Conservation (phyloP, 345 rosid species). For the Cardamine occulta region DNA sequence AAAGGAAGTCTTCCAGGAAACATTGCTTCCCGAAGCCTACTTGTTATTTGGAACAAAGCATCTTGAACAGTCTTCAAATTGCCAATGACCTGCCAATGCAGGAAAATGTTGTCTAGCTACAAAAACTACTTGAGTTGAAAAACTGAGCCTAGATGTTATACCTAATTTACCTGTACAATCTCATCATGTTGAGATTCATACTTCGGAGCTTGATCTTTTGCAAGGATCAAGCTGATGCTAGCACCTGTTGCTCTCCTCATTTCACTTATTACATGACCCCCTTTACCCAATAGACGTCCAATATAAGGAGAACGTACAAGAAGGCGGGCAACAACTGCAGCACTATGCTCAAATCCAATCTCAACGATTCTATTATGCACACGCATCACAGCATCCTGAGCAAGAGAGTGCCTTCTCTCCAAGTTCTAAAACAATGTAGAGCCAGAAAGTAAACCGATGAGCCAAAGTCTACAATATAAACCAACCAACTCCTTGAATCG, state of each 20-base stretch:
- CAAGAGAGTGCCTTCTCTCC: constrained; percentile 70
- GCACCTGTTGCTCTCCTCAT: constrained; percentile 82
- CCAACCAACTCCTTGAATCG: not conserved
- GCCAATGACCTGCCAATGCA: constrained; percentile 64
- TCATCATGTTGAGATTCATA: constrained; percentile 62
- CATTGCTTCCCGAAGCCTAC: constrained; percentile 68
- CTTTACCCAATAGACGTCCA: constrained; percentile 72
- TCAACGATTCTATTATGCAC: constrained; percentile 72
- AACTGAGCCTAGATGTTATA: not conserved
- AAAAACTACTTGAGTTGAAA: not conserved
- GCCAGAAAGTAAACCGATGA: not conserved
- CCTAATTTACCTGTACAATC: constrained; percentile 69
- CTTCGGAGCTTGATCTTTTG: constrained; percentile 64
- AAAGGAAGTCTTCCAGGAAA: constrained; percentile 59
- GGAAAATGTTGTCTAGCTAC: not conserved
- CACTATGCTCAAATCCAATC: constrained; percentile 74
- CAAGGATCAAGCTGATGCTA: constrained; percentile 57
- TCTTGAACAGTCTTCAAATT: constrained; percentile 72
- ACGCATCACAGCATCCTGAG: constrained; percentile 76
- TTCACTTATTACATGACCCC: constrained; percentile 68
- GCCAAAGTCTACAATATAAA: not conserved
- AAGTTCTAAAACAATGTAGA: constrained; percentile 54
- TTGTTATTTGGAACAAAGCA: constrained; percentile 75
- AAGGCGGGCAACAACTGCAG: constrained; percentile 72
- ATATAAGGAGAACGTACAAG: constrained; percentile 67